Evolutionary conservation across 805 yeast genomes (phyloP).

Genomic region (Candida xiaguanensis): DNA sequence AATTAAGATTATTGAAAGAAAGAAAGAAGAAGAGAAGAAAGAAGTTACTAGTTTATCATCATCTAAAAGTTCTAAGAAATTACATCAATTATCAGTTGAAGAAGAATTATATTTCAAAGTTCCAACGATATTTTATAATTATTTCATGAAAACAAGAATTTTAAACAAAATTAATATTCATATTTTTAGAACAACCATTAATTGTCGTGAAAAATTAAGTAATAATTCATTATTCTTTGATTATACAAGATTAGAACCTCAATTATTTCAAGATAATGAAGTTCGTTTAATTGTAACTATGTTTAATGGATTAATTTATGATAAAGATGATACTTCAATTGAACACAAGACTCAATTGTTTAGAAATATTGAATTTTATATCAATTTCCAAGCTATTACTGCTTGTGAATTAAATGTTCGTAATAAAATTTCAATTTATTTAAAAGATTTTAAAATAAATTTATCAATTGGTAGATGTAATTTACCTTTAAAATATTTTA

Average conservation of each 20-base stretch:
- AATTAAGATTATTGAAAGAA: constrained; percentile 3
- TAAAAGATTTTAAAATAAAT: constrained; percentile 12
- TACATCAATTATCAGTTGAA: constrained; percentile 4
- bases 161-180: constrained; percentile 24
- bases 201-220: constrained; percentile 11
- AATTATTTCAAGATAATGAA: constrained; percentile 14
- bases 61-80: constrained; percentile 4
- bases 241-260: constrained; percentile 19
- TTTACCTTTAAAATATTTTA: constrained; percentile 14
- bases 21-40: no score
- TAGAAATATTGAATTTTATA: constrained; percentile 21
- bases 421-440: constrained; percentile 12
- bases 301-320: constrained; percentile 21
- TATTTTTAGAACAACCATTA: constrained; percentile 15
- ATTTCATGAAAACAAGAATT: constrained; percentile 15
- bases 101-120: constrained; percentile 12
- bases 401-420: constrained; percentile 11
- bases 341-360: constrained; percentile 17
- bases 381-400: constrained; percentile 19
- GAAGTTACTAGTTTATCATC: background rate
- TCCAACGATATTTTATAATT: constrained; percentile 20
- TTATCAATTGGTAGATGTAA: constrained; percentile 17
- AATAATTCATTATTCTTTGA: constrained; percentile 18
- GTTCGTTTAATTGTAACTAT: constrained; percentile 9
- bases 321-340: constrained; percentile 9